These are phyloP conservation scores for Phlebiopsis gigantea DNA, from an alignment of 768 basidiomycete species.

Conservation along the genomic window DNA sequence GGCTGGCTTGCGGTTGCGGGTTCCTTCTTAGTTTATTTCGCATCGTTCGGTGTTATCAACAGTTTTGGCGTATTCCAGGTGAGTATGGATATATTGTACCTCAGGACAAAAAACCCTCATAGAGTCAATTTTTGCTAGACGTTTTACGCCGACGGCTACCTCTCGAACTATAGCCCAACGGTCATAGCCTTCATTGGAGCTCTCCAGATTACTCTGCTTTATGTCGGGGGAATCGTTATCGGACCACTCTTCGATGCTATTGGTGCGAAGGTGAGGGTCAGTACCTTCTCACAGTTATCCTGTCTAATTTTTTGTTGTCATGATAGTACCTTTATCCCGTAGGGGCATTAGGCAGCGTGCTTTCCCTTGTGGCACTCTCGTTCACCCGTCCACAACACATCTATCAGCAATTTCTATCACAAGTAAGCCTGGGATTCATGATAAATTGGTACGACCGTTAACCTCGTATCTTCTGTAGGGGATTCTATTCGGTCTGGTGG, in stretches of 20 bases:
- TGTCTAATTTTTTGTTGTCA: not conserved
- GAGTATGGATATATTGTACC: not conserved
- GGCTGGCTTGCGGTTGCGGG: slow-evolving; percentile 7
- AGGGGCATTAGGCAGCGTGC: slow-evolving; percentile 2
- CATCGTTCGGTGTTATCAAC: slow-evolving; percentile 10
- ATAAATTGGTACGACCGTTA: not conserved
- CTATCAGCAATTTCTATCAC: slow-evolving; percentile 8
- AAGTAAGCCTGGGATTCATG: not conserved
- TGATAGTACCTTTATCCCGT: slow-evolving; percentile 3
- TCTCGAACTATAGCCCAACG: not conserved
- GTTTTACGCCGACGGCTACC: slow-evolving; percentile 4
- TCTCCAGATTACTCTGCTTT: slow-evolving; percentile 16
- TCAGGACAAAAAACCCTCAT: not conserved
- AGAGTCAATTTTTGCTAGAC: not conserved
- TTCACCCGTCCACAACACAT: slow-evolving; percentile 10
- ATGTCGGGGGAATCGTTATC: slow-evolving; percentile 17
- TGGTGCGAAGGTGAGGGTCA: slow-evolving; percentile 27
- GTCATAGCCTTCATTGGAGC: slow-evolving; percentile 10
- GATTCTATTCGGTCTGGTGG: slow-evolving; percentile 44
- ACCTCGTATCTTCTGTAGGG: not conserved
- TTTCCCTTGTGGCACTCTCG: slow-evolving; percentile 9
- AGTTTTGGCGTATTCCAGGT: slow-evolving; percentile 10
- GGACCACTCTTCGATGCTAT: slow-evolving; percentile 25
- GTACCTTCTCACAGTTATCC: not conserved
- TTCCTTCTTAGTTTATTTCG: slow-evolving; percentile 10